Evolutionary conservation across 345 rosid genomes (phyloP), one percentile per base, ranked within the genome.

Genomic region (Hibiscus mutabilis): DNA sequence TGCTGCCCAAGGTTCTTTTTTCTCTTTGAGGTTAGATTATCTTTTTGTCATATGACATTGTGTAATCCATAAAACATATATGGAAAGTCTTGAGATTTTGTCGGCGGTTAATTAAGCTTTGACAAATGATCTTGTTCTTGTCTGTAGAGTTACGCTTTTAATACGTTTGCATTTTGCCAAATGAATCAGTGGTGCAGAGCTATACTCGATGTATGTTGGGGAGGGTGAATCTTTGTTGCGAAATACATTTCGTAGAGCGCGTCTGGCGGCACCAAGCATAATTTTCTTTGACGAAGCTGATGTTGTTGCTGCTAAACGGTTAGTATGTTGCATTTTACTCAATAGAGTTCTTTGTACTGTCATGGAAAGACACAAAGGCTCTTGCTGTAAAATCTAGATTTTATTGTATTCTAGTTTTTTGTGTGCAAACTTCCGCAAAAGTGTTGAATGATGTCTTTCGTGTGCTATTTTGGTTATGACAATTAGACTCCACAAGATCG

Each of bases 181-280:
- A 65, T 58, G 25, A 73, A 65, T 77, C 86, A 91, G 97, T 77
- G 95, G 98, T 75, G 95, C 97, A 73, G 97, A 94, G 77, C 80
- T 94, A 40, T 91, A 87, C 73, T 94, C 98, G 1, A 94, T 90
- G 97, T 94, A 94, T 79, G 98, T 94, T 71, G 98, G 97, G 73
- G 98, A 94, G 85, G 95, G 98, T 67, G 98, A 94, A 86, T 93
- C 97, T 60, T 82, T 91, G 71, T 73, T 91, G 78, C 87, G 97
- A 9, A 88, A 84, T 78, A 94, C 92, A 62, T 94, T 94, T 82
- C 88, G 82, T 21, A 88, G 97, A 81, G 98, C 97, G 72, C 87
- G 93, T 55, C 93, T 90, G 73, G 95, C 97, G 47, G 87, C 97
- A 6, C 98, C 98, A 35, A 94, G 98, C 82, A 91, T 94, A 74